These are phyloP conservation scores for Globisporangium recalcitrans DNA, from an alignment of 352 stramenopile species.

Conservation along the genomic window DNA sequence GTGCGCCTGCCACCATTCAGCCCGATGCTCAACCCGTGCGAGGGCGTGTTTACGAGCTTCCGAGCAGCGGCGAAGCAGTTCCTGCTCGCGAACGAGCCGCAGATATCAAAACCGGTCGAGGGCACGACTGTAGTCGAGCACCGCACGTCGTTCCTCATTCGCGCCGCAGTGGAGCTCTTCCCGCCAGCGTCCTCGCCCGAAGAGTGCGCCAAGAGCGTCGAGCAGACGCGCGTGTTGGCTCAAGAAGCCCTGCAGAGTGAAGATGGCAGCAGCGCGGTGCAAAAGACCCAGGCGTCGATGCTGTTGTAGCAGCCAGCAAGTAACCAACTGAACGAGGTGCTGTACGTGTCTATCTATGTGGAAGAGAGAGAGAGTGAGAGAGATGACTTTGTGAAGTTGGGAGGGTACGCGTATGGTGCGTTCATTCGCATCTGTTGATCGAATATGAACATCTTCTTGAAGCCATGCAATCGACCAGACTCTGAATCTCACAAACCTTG, in stretches of 20 bases:
- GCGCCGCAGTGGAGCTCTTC: slow-evolving; percentile 12
- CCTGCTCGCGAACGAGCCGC: slow-evolving; percentile 8
- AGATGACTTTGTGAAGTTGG: no score
- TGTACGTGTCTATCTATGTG: neutral
- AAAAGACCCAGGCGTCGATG: neutral
- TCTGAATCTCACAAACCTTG: no score
- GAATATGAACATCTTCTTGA: no score
- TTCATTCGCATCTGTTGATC: no score
- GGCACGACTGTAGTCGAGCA: slow-evolving; percentile 16
- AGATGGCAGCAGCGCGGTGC: neutral
- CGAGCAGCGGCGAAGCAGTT: slow-evolving; percentile 10
- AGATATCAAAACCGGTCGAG: neutral
- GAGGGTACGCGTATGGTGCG: no score
- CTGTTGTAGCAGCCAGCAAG: slow-evolving; percentile 3
- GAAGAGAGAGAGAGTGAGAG: neutral
- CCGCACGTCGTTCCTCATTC: slow-evolving; percentile 14
- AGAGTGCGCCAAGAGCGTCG: slow-evolving; percentile 14
- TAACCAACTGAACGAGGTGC: neutral
- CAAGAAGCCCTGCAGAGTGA: slow-evolving; percentile 7
- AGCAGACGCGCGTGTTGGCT: neutral
- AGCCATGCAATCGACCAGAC: no score
- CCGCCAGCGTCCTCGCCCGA: neutral
- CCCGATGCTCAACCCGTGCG: slow-evolving; percentile 12
- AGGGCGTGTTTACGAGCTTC: slow-evolving; percentile 13
- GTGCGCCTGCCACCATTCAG: slow-evolving; percentile 5